Percentiles rank a stretch among this genome's conserved stretches.
phyloP scores from a whole-genome alignment of 1,139 yeast genomes.

The Kodamaea suecica region DNA sequence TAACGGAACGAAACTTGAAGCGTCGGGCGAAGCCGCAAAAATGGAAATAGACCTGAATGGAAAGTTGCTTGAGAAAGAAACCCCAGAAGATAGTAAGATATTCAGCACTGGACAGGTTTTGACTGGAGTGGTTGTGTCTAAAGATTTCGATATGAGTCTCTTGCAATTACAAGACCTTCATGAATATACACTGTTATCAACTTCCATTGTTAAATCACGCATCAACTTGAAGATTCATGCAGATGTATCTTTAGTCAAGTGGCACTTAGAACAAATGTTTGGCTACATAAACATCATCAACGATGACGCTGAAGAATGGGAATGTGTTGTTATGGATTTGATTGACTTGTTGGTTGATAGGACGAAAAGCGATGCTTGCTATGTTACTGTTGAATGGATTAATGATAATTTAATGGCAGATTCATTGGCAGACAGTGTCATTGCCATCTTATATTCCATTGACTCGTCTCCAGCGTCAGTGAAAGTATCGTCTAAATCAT shows the following conservation, averaged over 20 bases:
- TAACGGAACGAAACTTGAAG: slow-evolving; percentile 17
- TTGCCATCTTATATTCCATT: slow-evolving; percentile 85
- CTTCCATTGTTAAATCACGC: slow-evolving; percentile 80
- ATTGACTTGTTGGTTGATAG: slow-evolving; percentile 47
- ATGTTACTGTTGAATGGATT: slow-evolving; percentile 80
- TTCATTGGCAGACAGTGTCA: slow-evolving; percentile 89
- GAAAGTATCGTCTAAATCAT: slow-evolving; percentile 65
- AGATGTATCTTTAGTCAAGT: slow-evolving; percentile 71
- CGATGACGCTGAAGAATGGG: slow-evolving; percentile 59
- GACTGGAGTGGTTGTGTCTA: slow-evolving; percentile 88
- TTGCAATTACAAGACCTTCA: slow-evolving; percentile 83
- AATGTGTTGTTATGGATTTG: slow-evolving; percentile 46
- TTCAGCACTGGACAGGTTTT: slow-evolving; percentile 45
- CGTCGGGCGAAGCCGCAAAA: no score
- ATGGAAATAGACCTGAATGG: slow-evolving; percentile 14
- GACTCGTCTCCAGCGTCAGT: slow-evolving; percentile 96
- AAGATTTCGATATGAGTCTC: slow-evolving; percentile 82
- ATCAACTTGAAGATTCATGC: slow-evolving; percentile 79
- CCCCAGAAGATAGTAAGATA: slow-evolving; percentile 8
- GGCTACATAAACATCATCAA: slow-evolving; percentile 70
- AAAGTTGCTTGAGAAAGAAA: slow-evolving; percentile 4
- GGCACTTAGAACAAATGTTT: slow-evolving; percentile 96
- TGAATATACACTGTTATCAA: slow-evolving; percentile 83
- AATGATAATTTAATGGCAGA: slow-evolving; percentile 83
- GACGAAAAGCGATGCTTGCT: slow-evolving; percentile 31